Base-by-base conservation (phyloP, 2,329 filamentous ascomycete species). In the Penicillium brevicompactum region DNA sequence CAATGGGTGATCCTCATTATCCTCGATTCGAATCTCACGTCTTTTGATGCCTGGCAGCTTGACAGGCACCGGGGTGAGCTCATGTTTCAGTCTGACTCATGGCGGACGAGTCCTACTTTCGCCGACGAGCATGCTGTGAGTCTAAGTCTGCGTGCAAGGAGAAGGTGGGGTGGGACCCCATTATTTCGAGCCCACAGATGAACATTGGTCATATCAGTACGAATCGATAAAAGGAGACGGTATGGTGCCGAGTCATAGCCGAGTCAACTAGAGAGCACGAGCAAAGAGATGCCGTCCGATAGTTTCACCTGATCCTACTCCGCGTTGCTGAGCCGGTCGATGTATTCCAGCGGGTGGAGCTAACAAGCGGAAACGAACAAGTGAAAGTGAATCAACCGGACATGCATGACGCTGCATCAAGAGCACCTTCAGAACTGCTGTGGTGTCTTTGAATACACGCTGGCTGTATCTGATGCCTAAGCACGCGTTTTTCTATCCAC, bases 91-190 rank as follows among this genome's bases (percentile, higher is more conserved):
- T n/a, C n/a, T n/a, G n/a, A n/a, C n/a, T n/a, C n/a, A n/a, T n/a
- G n/a, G n/a, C n/a, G n/a, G n/a, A n/a, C n/a, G n/a, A n/a, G 32
- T 37, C 32, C 22, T 32, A 9, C 43, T 30, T 31, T 45, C 14
- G 6, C 13, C n/a, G 13, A 45, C 11, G 43, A 31, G 24, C 43
- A 45, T 11, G n/a, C n/a, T 45, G 43, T 45, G 22, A 32, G 43
- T 45, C 43, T 31, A 45, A 45, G 43, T 43, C 43, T 45, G 24
- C 27, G 43, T 45, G 43, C 24, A 45, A 45, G 43, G 22, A 45
- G 43, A 45, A 32, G 21, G 43, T 45, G 43, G 27, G 43, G 43
- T n/a, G 27, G 27, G 43, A 11, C 43, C 43, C 24, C 43, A 31
- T 45, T 18, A 45, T 45, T 30, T 45, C 24, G 43, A 45, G 43